Base-by-base conservation (phyloP, 2,329 filamentous ascomycete genomes). In the Aureobasidium sp. region DNA sequence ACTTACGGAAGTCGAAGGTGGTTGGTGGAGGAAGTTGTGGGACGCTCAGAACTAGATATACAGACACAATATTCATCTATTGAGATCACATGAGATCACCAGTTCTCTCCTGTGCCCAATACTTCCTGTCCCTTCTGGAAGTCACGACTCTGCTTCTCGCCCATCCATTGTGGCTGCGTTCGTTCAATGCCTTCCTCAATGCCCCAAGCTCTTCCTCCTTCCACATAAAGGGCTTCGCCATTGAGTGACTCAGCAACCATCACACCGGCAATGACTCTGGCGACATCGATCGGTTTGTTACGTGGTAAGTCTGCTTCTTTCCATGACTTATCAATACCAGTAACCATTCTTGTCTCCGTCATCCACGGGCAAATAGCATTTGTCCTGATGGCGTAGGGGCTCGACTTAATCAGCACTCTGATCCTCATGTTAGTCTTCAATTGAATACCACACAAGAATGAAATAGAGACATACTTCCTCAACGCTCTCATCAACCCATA, bases 401-500 rank as follows among this genome's bases (percentile, higher is more conserved):
- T 61, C 12, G 65, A 47, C 29, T 73, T 71, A 39, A 73, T 72
- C 44, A 75, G 69, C 24, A 71, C 68, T 1, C 74, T 71, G 5
- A 2, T 39, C 24, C 3, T 34, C 20, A n/a, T 32, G 17, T 32
- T 15, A 17, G 26, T 32, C 12, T 9, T 13, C 2, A 13, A 12
- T 20, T 29, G 5, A 15, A 4, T 6, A 29, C 1, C 6, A n/a
- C 20, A 32, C 2, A 7, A 26, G 32, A 26, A n/a, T 10, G 5
- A 26, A 9, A 7, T 32, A 13, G 2, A 29, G 24, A 65, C 66
- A 36, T 71, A 77, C 59, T 67, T 68, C 39, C 77, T 72, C 32
- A 82, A 69, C 20, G 76, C 74, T 26, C 80, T 73, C 74, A 81
- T 78, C 7, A 81, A 70, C 0, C 80, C 80, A 32, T 80, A 71